Percentiles rank a stretch among this genome's conserved stretches.
These are phyloP conservation scores for Esteya vermicola DNA, from an alignment of 2,329 filamentous ascomycete species.

Conservation along the genomic window DNA sequence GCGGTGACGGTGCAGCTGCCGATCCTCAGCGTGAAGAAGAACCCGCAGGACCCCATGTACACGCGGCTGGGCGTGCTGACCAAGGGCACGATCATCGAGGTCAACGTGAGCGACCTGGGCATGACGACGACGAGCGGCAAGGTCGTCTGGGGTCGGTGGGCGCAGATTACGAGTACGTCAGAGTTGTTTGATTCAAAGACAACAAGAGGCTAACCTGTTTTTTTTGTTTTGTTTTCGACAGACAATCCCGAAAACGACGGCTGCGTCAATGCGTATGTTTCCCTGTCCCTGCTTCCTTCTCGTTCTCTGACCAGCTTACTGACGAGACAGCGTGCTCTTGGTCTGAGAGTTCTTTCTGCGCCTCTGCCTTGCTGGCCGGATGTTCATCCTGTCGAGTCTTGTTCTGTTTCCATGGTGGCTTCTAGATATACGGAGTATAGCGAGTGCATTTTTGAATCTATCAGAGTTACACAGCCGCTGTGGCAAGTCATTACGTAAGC, in stretches of 20 bases:
- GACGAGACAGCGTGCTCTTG: conserved; percentile 2
- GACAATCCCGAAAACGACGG: conserved; percentile 14
- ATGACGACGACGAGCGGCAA: conserved; percentile 84
- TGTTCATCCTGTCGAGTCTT: no score
- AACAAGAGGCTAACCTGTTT: not conserved
- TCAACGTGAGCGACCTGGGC: conserved; percentile 86
- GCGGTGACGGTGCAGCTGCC: conserved; percentile 64
- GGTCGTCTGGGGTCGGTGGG: conserved; percentile 82
- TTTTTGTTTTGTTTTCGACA: not conserved
- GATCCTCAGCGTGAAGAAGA: conserved; percentile 59
- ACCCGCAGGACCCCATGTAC: conserved; percentile 75
- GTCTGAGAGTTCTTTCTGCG: not conserved
- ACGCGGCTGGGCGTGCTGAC: conserved; percentile 73
- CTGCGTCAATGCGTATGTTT: conserved; percentile 10
- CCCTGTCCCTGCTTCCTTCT: not conserved
- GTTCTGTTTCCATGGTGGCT: no score
- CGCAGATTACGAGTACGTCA: conserved; percentile 45
- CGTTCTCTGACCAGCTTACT: not conserved
- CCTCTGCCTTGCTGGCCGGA: no score
- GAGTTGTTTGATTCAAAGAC: no score
- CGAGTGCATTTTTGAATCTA: no score
- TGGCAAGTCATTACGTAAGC: no score
- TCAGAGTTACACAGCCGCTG: no score
- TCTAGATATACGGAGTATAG: no score
- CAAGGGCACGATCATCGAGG: conserved; percentile 68